phyloP scores from a whole-genome alignment of 2,329 filamentous ascomycete species.

The Mycosphaerella sp. region DNA sequence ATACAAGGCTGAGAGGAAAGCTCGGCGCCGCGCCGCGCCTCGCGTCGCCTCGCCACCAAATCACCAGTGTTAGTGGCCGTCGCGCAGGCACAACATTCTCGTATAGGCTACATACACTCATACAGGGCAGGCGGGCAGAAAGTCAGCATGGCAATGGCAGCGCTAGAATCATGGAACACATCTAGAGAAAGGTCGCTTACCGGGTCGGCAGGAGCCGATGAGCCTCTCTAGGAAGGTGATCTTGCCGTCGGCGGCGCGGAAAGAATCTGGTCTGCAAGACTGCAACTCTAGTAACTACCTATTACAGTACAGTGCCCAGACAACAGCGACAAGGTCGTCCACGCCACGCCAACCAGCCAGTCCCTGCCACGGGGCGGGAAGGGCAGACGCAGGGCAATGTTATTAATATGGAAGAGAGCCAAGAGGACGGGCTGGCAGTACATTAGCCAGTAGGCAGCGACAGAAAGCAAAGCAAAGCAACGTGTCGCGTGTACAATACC shows the following conservation, averaged over 20 bases:
- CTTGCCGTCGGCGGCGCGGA: neutral
- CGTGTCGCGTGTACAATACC: neutral
- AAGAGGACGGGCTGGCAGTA: neutral
- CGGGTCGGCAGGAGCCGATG: neutral
- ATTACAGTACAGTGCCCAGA: too few species aligned
- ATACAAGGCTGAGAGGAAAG: too few species aligned
- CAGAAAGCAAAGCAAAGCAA: neutral
- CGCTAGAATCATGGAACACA: neutral
- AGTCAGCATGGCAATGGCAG: neutral
- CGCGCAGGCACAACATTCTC: too few species aligned
- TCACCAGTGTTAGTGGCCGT: too few species aligned
- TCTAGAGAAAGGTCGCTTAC: neutral
- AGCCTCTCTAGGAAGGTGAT: constrained; percentile 9
- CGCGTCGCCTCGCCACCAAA: too few species aligned
- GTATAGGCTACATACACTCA: too few species aligned
- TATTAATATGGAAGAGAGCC: too few species aligned
- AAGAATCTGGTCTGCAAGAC: too few species aligned
- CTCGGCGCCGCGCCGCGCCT: too few species aligned
- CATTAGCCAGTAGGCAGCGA: neutral
- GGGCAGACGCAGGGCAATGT: constrained; percentile 3
- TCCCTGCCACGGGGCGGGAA: neutral
- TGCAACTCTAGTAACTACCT: too few species aligned
- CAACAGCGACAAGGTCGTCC: neutral
- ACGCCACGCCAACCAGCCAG: neutral
- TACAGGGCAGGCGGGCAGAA: too few species aligned